Evolutionary conservation across 305 asterid genomes (phyloP), one percentile per base, ranked within the genome.

Genomic region (Withania somnifera): DNA sequence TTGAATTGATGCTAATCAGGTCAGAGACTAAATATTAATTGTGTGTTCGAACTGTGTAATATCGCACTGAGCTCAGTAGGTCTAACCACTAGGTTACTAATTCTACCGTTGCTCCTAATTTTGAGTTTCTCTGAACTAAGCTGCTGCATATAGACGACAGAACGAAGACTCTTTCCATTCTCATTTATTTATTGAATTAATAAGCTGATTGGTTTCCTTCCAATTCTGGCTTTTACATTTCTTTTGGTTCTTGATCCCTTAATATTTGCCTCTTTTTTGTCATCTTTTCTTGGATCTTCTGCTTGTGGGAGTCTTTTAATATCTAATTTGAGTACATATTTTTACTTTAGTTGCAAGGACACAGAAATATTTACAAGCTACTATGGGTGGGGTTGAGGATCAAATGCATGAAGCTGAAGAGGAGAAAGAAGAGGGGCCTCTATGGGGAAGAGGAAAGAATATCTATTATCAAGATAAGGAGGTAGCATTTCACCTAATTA

Each of bases 311-410:
- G 84, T 36, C 73, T 77, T 30, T 40, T 80, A 36, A 22, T 19
- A 19, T 84, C 58, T 79, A 69, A 80, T 26, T 45, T 60, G 75
- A 47, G 69, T 77, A 83, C 63, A 71, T 80, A 78, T 77, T 51
- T 76, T 61, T 42, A 80, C 19, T 50, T 75, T 84, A 96, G 99
- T 96, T 86, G 81, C 80, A 81, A 90, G 92, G 90, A 93, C 93
- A 66, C 95, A 92, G 73, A 94, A 89, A 85, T 89, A 79, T 86
- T 53, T 94, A 86, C 86, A 82, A 60, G 86, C 89, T 50, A 90
- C 88, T 84, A 86, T 87, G 86, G 99, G 98, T 26, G 98, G 88
- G 77, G 88, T 80, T 82, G 98, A 93, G 63, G 98, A 93, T 85
- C 95, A 88, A 90, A 80, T 56, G 85, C 89, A 89, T 63, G 97